These are phyloP conservation scores for Hygrophila difformis DNA, from an alignment of 257 asterid genomes.

Conservation along the genomic window DNA sequence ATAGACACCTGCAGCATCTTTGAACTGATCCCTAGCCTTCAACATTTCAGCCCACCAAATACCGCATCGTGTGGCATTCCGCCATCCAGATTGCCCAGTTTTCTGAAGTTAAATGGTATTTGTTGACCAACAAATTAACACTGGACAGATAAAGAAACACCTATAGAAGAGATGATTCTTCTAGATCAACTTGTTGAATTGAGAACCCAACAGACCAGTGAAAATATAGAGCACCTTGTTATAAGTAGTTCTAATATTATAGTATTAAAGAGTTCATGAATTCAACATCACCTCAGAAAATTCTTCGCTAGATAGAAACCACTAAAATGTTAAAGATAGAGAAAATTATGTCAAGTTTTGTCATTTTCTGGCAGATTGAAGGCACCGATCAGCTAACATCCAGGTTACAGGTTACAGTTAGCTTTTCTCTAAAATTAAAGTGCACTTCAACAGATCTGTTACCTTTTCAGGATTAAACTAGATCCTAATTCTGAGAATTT, in stretches of 20 bases:
- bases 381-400: not conserved
- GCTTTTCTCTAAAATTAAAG: not conserved
- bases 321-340: too few relatives aligned
- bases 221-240: not conserved
- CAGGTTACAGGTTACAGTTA: not conserved
- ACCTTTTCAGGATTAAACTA: too few relatives aligned
- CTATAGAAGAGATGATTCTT: not conserved
- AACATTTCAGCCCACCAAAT: constrained; percentile 99
- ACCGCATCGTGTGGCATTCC: constrained; percentile 86
- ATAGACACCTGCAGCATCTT: constrained; percentile 92
- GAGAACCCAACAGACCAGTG: not conserved
- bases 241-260: constrained; percentile 3
- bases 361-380: not conserved
- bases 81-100: constrained; percentile 62
- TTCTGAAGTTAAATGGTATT: constrained; percentile 39
- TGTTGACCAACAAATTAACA: constrained; percentile 11
- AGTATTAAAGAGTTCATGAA: constrained; percentile 8
- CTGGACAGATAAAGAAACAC: constrained; percentile 6
- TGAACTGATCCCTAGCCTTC: constrained; percentile 77
- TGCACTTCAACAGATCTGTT: not conserved
- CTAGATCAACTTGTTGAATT: constrained; percentile 6
- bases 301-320: not conserved
- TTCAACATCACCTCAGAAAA: constrained; percentile 3
- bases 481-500: too few relatives aligned
- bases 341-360: not conserved